Percentiles rank a stretch among this genome's conserved stretches.
Conservation (phyloP, 2,329 filamentous ascomycete genomes). For the Dothistroma septosporum region DNA sequence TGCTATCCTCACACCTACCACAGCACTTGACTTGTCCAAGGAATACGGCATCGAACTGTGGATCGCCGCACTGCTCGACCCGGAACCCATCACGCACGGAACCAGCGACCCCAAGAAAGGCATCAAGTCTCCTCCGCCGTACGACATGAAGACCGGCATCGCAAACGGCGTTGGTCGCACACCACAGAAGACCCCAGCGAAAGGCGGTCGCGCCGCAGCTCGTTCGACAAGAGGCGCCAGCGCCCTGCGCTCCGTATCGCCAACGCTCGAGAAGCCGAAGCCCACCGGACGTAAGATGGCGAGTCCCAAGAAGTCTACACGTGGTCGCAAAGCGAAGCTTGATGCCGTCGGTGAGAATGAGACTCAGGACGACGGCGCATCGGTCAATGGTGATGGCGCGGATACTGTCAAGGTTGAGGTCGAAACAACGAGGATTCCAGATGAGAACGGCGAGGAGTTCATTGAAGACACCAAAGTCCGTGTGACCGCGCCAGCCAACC, state of each 20-base stretch:
- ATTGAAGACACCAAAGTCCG: slow-evolving; percentile 69
- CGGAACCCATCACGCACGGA: slow-evolving; percentile 68
- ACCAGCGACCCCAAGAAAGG: slow-evolving; percentile 59
- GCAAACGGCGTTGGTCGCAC: slow-evolving; percentile 28
- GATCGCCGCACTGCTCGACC: slow-evolving; percentile 89
- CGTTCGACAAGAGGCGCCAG: slow-evolving; percentile 42
- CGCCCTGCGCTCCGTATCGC: slow-evolving; percentile 57
- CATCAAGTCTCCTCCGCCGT: slow-evolving; percentile 78
- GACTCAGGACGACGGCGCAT: slow-evolving; percentile 22
- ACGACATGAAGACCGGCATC: slow-evolving; percentile 41
- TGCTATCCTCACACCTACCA: slow-evolving; percentile 23
- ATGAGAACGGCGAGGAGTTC: slow-evolving; percentile 58
- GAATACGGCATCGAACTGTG: slow-evolving; percentile 84
- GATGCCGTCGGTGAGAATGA: slow-evolving; percentile 30
- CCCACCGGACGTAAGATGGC: slow-evolving; percentile 45
- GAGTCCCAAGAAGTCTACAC: slow-evolving; percentile 48
- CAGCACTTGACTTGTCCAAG: slow-evolving; percentile 75
- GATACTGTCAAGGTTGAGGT: slow-evolving; percentile 65
- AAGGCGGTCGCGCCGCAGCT: slow-evolving; percentile 9
- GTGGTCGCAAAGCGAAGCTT: slow-evolving; percentile 37
- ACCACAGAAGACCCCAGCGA: slow-evolving; percentile 23
- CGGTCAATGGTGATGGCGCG: slow-evolving; percentile 18
- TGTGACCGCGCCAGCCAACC: slow-evolving; percentile 67
- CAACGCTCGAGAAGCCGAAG: slow-evolving; percentile 46
- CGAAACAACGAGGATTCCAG: slow-evolving; percentile 57